Evolutionary conservation across 177 flowering plant species (phyloP), one percentile per base, ranked within the genome.

Genomic region (Vitis hybrid): DNA sequence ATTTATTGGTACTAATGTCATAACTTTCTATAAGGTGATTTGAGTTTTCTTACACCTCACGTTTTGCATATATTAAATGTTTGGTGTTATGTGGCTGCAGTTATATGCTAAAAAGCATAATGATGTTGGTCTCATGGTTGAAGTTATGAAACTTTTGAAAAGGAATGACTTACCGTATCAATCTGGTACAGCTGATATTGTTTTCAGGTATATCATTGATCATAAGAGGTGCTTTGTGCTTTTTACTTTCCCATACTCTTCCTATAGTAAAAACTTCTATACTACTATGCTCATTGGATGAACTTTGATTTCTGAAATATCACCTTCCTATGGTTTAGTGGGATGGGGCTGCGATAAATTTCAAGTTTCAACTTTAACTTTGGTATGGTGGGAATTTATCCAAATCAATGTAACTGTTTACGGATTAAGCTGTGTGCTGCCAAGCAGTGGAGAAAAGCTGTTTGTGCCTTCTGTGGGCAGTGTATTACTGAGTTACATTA

Each of bases 161-260:
- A 82, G 58, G 77, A 96, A 93, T 80, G 79, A 77, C 73, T 70
- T 96, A 60, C 89, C 92, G 23, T 57, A 91, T 73, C 97, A 93
- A 75, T 85, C 99, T 77, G 86, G 92, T 60, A 81, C 98, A 13
- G 98, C 97, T 55, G 99, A 95, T 82, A 83, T 93, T 67, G 88
- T 93, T 68, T 91, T 89, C 86, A 91, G 97, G 99, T 95, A 78
- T 23, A 26, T 23, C 11, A 11, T 34, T 62, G 10, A 32, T 49
- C 19, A 1, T 6, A 5, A 17, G 52, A 58, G n/a, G 52, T 21
- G 21, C n/a, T 30, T 7, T 12, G 12, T 10, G 21, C 3, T 52
- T 40, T 18, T 3, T 32, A 15, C 13, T 23, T 61, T 18, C 61
- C 8, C 56, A 18, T 10, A 19, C 13, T 9, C 49, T 12, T 60